Evolutionary conservation across 208 protist species (phyloP).

Genomic region (Crithidia fasciculata): DNA sequence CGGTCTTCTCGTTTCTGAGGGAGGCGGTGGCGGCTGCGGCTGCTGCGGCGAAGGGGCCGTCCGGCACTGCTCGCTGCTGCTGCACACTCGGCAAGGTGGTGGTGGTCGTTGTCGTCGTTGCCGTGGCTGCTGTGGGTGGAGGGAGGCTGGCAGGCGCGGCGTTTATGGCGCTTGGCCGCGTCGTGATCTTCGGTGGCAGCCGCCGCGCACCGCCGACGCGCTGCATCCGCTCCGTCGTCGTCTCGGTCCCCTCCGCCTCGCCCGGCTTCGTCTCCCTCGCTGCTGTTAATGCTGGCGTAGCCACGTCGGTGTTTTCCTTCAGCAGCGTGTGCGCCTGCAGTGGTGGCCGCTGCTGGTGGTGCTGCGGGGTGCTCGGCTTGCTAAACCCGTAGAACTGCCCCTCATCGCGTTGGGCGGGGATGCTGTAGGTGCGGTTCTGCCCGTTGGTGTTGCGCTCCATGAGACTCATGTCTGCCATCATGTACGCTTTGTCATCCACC

Average conservation of each 20-base stretch:
- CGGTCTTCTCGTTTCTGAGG: background rate
- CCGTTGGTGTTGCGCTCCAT: slow-evolving; percentile 1
- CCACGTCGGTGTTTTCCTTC: background rate
- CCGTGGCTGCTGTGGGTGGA: background rate
- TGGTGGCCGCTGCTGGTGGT: background rate
- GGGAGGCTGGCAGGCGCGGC: background rate
- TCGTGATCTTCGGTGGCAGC: slow-evolving; percentile 10
- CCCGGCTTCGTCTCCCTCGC: background rate
- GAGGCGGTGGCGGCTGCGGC: background rate
- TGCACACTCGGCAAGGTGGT: background rate
- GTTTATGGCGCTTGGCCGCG: background rate
- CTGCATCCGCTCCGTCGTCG: slow-evolving; percentile 10
- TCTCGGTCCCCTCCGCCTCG: background rate
- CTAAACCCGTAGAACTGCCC: background rate
- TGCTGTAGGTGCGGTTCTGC: background rate
- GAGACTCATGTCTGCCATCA: slow-evolving; percentile 12
- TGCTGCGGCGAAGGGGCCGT: background rate
- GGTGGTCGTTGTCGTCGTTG: background rate
- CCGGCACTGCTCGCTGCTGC: background rate
- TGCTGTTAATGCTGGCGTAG: background rate
- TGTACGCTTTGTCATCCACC: slow-evolving; percentile 10
- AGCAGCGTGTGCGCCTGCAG: background rate
- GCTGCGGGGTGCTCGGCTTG: slow-evolving; percentile 1
- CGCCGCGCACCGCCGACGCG: background rate
- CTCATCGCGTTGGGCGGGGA: background rate